Percentiles rank a stretch among this genome's conserved stretches.
Conservation (phyloP, 164 flowering plant genomes). For the Nelumbo lutea region DNA sequence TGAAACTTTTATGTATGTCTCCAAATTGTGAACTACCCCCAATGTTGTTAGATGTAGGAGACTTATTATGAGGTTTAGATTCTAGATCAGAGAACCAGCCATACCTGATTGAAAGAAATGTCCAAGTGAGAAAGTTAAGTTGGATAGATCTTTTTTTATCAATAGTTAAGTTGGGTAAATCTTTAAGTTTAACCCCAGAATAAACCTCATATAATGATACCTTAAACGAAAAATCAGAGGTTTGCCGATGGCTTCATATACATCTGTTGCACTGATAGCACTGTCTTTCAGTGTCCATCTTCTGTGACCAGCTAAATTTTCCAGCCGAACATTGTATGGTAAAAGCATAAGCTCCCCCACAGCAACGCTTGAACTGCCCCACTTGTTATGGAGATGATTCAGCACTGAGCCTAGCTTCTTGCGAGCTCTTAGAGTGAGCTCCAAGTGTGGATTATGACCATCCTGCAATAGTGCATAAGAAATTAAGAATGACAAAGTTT, state of each 20-base stretch:
- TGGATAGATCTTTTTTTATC: not conserved
- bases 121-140: conserved; percentile 13
- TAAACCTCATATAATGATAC: conserved; percentile 20
- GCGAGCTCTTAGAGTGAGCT: conserved; percentile 52
- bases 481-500: not conserved
- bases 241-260: conserved; percentile 45
- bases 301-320: conserved; percentile 19
- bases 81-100: conserved; percentile 50
- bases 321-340: conserved; percentile 28
- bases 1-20: conserved; percentile 11
- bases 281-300: conserved; percentile 53
- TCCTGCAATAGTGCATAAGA: conserved; percentile 33
- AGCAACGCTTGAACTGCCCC: conserved; percentile 58
- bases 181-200: not conserved
- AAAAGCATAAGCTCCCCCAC: conserved; percentile 52
- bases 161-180: not conserved
- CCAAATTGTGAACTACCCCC: conserved; percentile 9
- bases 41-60: conserved; percentile 15
- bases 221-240: conserved; percentile 70
- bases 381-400: conserved; percentile 58
- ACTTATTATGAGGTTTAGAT: conserved; percentile 5
- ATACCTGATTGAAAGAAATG: conserved; percentile 42
- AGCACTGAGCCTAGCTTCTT: conserved; percentile 79
- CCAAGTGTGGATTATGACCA: conserved; percentile 69
- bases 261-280: conserved; percentile 43